Evolutionary conservation across 2,329 filamentous ascomycete genomes (phyloP).

Genomic region (Neonectria faginata): DNA sequence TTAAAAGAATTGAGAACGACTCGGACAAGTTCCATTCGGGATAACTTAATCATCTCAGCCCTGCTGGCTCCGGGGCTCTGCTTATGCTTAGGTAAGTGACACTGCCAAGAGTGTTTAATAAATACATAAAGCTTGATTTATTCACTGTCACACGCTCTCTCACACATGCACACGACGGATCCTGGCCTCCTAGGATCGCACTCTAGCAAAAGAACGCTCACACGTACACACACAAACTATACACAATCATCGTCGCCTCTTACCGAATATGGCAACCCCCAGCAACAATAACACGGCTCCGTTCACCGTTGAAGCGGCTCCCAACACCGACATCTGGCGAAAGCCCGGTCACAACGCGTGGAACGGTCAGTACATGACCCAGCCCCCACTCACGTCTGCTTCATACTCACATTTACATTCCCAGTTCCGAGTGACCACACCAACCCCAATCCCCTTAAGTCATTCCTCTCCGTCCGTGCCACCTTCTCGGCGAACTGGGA

Average conservation of each 20-base stretch:
- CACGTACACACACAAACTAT: too few relatives aligned
- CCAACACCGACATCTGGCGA: constrained; percentile 11
- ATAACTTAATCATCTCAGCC: background rate
- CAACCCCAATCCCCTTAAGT: background rate
- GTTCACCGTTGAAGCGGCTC: constrained; percentile 7
- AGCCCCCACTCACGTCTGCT: background rate
- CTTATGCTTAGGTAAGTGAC: background rate
- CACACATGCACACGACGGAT: background rate
- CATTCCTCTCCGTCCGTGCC: constrained; percentile 8
- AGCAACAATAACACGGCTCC: background rate
- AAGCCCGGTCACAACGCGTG: constrained; percentile 7
- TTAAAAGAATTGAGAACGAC: background rate
- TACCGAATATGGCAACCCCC: background rate
- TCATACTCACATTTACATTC: background rate
- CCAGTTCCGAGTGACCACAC: background rate
- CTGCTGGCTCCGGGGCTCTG: background rate
- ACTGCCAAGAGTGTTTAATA: background rate
- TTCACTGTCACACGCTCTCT: background rate
- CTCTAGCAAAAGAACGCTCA: background rate
- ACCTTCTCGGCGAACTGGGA: constrained; percentile 1
- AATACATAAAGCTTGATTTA: background rate
- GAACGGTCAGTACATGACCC: background rate
- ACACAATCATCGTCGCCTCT: background rate
- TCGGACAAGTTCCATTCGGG: background rate
- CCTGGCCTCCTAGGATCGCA: background rate